Evolutionary conservation across 2,329 filamentous ascomycete species (phyloP).

Genomic region (Conoideocrella luteorostrata): DNA sequence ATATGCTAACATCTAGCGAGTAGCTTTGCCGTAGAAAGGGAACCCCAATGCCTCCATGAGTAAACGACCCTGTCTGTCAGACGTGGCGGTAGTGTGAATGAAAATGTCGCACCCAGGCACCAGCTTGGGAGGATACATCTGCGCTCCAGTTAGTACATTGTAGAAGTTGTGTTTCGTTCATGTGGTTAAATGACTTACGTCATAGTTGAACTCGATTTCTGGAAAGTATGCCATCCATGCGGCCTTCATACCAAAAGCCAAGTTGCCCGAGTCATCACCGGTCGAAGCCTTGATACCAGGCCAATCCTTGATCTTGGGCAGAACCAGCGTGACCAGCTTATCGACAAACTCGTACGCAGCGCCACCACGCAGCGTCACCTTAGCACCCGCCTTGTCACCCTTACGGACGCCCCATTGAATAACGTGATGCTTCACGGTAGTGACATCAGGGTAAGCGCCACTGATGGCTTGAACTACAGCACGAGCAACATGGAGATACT

Average conservation of each 20-base stretch:
- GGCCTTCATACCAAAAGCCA: constrained; percentile 71
- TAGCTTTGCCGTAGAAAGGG: constrained; percentile 74
- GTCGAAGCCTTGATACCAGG: constrained; percentile 58
- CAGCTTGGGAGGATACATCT: constrained; percentile 62
- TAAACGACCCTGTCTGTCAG: constrained; percentile 76
- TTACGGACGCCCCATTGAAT: constrained; percentile 67
- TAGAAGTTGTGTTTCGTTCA: no score
- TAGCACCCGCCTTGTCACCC: constrained; percentile 68
- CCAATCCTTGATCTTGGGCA: constrained; percentile 97
- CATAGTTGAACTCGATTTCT: constrained; percentile 91
- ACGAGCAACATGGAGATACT: constrained; percentile 73
- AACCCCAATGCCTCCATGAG: constrained; percentile 45
- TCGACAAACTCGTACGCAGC: constrained; percentile 85
- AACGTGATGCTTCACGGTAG: constrained; percentile 63
- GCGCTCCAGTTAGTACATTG: neutral
- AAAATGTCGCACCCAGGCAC: constrained; percentile 81
- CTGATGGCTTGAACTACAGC: constrained; percentile 83
- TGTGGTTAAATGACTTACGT: constrained; percentile 60
- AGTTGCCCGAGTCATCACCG: constrained; percentile 83
- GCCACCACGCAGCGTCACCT: constrained; percentile 70
- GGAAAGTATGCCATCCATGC: constrained; percentile 80
- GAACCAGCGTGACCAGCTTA: constrained; percentile 81
- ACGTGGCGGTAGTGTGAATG: constrained; percentile 77
- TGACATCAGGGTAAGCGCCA: constrained; percentile 65
- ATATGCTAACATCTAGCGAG: no score